phyloP scores from a whole-genome alignment of 805 yeast species.

The Cyberlindnera mississippiensis region DNA sequence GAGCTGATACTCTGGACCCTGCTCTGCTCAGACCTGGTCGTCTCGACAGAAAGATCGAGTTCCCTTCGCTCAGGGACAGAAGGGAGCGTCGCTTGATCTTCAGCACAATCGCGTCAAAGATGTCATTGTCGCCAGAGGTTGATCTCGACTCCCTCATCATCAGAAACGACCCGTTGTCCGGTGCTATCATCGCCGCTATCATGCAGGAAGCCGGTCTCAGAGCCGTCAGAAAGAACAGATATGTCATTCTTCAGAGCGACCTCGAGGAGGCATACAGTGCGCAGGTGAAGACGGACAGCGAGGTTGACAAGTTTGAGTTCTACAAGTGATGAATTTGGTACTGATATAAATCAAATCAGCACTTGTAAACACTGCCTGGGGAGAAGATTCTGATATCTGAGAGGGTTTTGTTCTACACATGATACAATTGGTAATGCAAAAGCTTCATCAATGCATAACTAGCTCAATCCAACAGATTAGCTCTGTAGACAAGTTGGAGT shows the following conservation, averaged over 20 bases:
- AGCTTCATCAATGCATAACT: too few relatives aligned
- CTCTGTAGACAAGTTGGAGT: too few relatives aligned
- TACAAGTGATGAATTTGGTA: too few relatives aligned
- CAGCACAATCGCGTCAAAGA: slow-evolving; percentile 91
- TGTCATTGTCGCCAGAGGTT: slow-evolving; percentile 97
- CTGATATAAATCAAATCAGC: too few relatives aligned
- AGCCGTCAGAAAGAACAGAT: slow-evolving; percentile 97
- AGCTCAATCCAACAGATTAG: too few relatives aligned
- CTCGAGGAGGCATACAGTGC: slow-evolving; percentile 96
- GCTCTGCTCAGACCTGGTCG: slow-evolving; percentile 98
- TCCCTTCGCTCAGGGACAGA: slow-evolving; percentile 93
- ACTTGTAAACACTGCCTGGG: too few relatives aligned
- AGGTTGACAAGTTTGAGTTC: slow-evolving; percentile 96
- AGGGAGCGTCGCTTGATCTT: slow-evolving; percentile 97
- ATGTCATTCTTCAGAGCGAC: slow-evolving; percentile 93
- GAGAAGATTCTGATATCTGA: too few relatives aligned
- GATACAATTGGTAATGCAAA: too few relatives aligned
- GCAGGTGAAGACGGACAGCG: slow-evolving; percentile 93
- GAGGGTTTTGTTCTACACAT: too few relatives aligned
- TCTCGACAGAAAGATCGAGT: slow-evolving; percentile 97
- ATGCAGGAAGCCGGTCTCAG: slow-evolving; percentile 99
- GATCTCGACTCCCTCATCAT: slow-evolving; percentile 92
- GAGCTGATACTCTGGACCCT: slow-evolving; percentile 94
- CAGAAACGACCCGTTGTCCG: slow-evolving; percentile 95
- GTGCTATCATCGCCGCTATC: slow-evolving; percentile 96